These are phyloP conservation scores for Porcisia deanei DNA, from an alignment of 208 protist genomes.

Conservation along the genomic window DNA sequence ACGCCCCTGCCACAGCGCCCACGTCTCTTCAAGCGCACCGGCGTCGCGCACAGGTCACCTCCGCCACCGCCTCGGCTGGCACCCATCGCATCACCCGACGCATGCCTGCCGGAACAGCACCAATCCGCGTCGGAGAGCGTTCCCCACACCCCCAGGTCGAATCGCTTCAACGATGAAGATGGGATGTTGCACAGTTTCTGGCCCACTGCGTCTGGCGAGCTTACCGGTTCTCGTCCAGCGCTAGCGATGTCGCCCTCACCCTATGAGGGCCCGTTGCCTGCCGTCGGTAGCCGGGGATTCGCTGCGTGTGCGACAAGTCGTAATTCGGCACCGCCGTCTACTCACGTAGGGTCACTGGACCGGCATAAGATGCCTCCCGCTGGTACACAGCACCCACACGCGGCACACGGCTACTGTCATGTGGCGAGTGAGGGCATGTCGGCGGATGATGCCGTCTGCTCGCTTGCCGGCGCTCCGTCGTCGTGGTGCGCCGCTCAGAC, in stretches of 20 bases:
- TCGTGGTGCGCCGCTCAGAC: not conserved
- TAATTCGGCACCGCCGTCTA: not conserved
- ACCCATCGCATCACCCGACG: slow-evolving; percentile 9
- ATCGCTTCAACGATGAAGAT: not conserved
- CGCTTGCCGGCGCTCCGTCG: not conserved
- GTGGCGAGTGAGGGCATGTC: not conserved
- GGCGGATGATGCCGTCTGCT: not conserved
- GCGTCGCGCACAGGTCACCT: slow-evolving; percentile 10
- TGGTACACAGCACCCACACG: not conserved
- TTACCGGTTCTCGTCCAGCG: not conserved
- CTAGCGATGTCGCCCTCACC: not conserved
- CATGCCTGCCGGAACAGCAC: not conserved
- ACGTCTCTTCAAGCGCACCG: slow-evolving; percentile 19
- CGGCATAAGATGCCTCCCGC: not conserved
- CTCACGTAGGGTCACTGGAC: not conserved
- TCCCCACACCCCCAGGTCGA: not conserved
- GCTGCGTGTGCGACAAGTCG: not conserved
- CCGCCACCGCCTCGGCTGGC: slow-evolving; percentile 28
- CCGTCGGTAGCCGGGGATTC: not conserved
- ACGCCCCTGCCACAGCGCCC: slow-evolving; percentile 20
- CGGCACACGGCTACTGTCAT: not conserved
- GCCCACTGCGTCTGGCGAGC: not conserved
- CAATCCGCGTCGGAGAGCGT: not conserved
- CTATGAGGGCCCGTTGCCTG: slow-evolving; percentile 4
- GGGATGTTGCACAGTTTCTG: not conserved